Conservation (phyloP, 192 early-diverging fungal species). For the Gigaspora rosea region DNA sequence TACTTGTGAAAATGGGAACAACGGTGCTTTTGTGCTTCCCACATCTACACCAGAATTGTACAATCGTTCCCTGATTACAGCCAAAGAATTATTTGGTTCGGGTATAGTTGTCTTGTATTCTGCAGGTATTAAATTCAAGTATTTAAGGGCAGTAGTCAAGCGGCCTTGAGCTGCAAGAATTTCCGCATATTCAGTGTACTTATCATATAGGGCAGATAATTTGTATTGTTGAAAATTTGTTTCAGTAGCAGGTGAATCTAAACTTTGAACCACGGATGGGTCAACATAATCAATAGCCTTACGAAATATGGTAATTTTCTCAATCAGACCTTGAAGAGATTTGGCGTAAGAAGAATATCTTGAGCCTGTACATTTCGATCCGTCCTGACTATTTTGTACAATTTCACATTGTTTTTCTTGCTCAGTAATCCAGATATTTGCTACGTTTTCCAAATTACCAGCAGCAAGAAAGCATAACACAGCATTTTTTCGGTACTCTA, state of each 20-base stretch:
- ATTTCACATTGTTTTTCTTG: conserved; percentile 40
- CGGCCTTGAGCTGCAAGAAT: conserved; percentile 77
- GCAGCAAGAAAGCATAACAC: conserved; percentile 83
- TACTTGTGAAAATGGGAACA: conserved; percentile 66
- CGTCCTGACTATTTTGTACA: conserved; percentile 16
- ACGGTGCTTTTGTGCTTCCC: conserved; percentile 47
- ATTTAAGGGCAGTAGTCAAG: conserved; percentile 70
- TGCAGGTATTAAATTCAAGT: conserved; percentile 75
- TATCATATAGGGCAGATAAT: conserved; percentile 76
- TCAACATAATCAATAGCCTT: conserved; percentile 92
- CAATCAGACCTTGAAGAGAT: conserved; percentile 77
- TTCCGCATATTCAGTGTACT: conserved; percentile 87
- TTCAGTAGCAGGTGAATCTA: conserved; percentile 41
- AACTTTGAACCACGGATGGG: conserved; percentile 54
- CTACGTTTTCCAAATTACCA: conserved; percentile 81
- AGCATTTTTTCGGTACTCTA: conserved; percentile 57
- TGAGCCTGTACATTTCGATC: conserved; percentile 20
- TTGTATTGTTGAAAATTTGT: conserved; percentile 45
- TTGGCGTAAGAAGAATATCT: conserved; percentile 51
- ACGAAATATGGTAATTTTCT: conserved; percentile 92
- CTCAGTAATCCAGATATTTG: conserved; percentile 76
- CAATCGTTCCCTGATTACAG: conserved; percentile 75
- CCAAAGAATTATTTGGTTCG: conserved; percentile 52
- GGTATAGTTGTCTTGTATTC: conserved; percentile 48
- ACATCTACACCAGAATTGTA: conserved; percentile 54